A percentile compares a stretch with the other conserved stretches of the same genome.
phyloP scores from a whole-genome alignment of 2,329 filamentous ascomycete genomes.

The Phialocephala sp. region DNA sequence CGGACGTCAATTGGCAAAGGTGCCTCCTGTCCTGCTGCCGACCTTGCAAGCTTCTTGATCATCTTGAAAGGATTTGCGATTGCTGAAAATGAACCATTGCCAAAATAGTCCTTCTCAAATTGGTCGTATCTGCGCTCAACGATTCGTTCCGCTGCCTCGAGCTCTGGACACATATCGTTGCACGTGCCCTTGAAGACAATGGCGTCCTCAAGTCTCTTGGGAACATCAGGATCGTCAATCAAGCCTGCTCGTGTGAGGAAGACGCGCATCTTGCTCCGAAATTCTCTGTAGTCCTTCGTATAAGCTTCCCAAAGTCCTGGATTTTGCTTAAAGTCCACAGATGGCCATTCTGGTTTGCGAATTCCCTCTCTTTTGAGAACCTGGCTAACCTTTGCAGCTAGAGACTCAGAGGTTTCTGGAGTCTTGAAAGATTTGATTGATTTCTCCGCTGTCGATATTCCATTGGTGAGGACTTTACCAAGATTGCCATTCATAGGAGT shows the following conservation, averaged over 20 bases:
- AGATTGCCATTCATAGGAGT: too few species aligned
- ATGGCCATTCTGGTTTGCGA: conserved; percentile 59
- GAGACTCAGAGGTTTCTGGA: conserved; percentile 7
- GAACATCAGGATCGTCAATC: conserved; percentile 69
- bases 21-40: conserved; percentile 70
- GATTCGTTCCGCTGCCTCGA: conserved; percentile 67
- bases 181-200: conserved; percentile 72
- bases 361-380: conserved; percentile 43
- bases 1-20: conserved; percentile 72
- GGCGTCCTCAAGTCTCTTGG: conserved; percentile 65
- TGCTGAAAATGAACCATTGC: conserved; percentile 49
- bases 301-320: background rate
- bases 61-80: conserved; percentile 57
- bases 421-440: background rate
- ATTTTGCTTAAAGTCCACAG: conserved; percentile 22
- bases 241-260: conserved; percentile 64
- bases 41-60: conserved; percentile 71
- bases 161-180: conserved; percentile 73
- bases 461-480: background rate
- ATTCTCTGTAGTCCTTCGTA: conserved; percentile 58
- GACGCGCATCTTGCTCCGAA: conserved; percentile 60
- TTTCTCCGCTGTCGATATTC: background rate
- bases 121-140: conserved; percentile 63
- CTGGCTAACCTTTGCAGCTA: conserved; percentile 19
- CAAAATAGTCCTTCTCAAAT: conserved; percentile 55